Evolutionary conservation across 805 yeast species (phyloP), one percentile per base, ranked within the genome.

Genomic region (Yarrowia osloensis): DNA sequence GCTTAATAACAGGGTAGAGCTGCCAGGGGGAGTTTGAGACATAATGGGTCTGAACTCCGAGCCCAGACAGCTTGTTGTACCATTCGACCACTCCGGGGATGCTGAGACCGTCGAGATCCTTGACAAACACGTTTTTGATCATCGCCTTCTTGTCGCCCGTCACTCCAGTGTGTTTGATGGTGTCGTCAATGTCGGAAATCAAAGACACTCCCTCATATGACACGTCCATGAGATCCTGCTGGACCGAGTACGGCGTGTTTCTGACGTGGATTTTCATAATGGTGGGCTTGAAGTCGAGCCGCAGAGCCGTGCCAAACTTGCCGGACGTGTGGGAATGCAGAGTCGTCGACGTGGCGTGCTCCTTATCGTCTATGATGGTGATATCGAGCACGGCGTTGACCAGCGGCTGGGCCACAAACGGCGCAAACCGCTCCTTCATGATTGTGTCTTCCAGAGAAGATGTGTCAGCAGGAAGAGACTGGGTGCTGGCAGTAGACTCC

Each of bases 11-110:
- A 21, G 85, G 82, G 75, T 82, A 92, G 26, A 95, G 78, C 76
- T 95, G 98, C 86, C 96, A 90, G 0, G 99, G 99, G 0, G 96
- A 87, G 77, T 96, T 95, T 8, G 98, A 93, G 2, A 96, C 98
- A 75, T 94, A 96, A 75, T 93, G 97, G 17, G 59, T 49, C 37
- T 63, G 67, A 17, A 63, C 67, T 6, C 49, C 49, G 4, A 35
- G 13, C 5, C 28, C 15, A 15, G 46, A 35, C 37, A 49, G 29
- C 21, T 50, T 63, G 73, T 79, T 77, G 73, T 85, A 91, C 92
- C 97, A 91, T 39, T 82, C 80, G 3, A 89, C 82, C 29, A 95
- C 88, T 2, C 90, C 88, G 0, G 91, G 88, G 22, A 95, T 84
- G 61, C 81, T 82, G 85, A 96, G 88, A n/a, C 83, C 84, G 5